These are phyloP conservation scores for Peribolospora kevripleyi DNA, from an alignment of 768 basidiomycete species.

Conservation along the genomic window DNA sequence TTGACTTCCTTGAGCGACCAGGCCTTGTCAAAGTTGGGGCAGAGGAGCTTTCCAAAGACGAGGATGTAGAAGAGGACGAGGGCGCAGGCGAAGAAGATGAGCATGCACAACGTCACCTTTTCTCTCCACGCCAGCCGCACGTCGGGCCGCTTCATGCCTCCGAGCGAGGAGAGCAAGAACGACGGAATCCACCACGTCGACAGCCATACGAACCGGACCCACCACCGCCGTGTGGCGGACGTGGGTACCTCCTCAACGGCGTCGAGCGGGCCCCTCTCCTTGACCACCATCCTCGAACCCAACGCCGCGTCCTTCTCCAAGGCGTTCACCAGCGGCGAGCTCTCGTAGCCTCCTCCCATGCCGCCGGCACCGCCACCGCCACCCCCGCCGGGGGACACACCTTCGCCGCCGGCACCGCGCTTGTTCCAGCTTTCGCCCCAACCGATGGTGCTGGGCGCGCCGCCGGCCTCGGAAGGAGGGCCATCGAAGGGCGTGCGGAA, in stretches of 20 bases:
- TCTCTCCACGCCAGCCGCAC: constrained; percentile 90
- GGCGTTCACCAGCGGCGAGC: not conserved
- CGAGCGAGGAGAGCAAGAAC: constrained; percentile 34
- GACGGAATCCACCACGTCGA: constrained; percentile 79
- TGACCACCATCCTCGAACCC: not conserved
- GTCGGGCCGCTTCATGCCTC: constrained; percentile 76
- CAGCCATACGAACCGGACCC: constrained; percentile 67
- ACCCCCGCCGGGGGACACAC: not conserved
- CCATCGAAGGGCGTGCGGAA: too few relatives aligned
- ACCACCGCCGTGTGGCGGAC: constrained; percentile 17
- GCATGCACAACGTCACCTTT: constrained; percentile 44
- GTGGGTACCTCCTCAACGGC: not conserved
- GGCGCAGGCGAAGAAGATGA: constrained; percentile 77
- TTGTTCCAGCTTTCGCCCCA: too few relatives aligned
- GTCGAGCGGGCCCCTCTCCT: not conserved
- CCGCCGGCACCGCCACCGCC: not conserved
- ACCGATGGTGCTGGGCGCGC: too few relatives aligned
- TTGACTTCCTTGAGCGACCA: constrained; percentile 50
- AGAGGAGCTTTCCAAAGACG: constrained; percentile 65
- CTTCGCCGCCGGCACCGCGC: not conserved
- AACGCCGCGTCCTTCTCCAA: not conserved
- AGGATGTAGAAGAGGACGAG: constrained; percentile 78
- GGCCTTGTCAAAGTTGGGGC: constrained; percentile 36
- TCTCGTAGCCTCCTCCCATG: not conserved
- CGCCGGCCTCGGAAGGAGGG: too few relatives aligned